These are phyloP conservation scores for Candida smagusa DNA, from an alignment of 1,139 yeast species.

Conservation along the genomic window DNA sequence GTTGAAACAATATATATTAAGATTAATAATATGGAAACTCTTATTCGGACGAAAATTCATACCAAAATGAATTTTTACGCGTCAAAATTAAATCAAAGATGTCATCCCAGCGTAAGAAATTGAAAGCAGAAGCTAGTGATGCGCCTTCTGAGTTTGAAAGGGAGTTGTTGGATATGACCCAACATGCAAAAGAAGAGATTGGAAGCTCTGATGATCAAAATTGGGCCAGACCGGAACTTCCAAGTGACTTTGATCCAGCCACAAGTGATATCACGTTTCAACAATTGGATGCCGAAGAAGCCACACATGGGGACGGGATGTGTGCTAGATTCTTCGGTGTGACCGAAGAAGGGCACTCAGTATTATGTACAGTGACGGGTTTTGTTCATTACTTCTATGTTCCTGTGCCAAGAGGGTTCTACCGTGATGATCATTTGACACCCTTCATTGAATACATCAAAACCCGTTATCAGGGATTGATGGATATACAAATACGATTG, in stretches of 20 bases:
- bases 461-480: slow-evolving; percentile 53
- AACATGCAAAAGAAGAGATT: slow-evolving; percentile 26
- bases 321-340: slow-evolving; percentile 89
- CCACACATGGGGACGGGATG: slow-evolving; percentile 46
- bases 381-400: slow-evolving; percentile 88
- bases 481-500: slow-evolving; percentile 57
- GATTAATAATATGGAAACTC: too few species aligned
- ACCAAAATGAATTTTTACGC: too few species aligned
- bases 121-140: too few species aligned
- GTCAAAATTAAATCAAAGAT: too few species aligned
- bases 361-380: slow-evolving; percentile 85
- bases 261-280: slow-evolving; percentile 68
- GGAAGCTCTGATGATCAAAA: slow-evolving; percentile 44
- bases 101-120: too few species aligned
- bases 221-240: slow-evolving; percentile 61
- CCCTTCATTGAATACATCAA: slow-evolving; percentile 49
- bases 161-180: slow-evolving; percentile 61
- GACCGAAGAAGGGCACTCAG: slow-evolving; percentile 81
- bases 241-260: slow-evolving; percentile 46
- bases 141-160: slow-evolving; percentile 60
- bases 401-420: slow-evolving; percentile 83
- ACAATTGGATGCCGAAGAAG: slow-evolving; percentile 94
- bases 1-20: too few species aligned
- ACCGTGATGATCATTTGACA: slow-evolving; percentile 48
- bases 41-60: too few species aligned